These are phyloP conservation scores for Diutina scorzettiae DNA, from an alignment of 1,139 yeast genomes.

Conservation along the genomic window DNA sequence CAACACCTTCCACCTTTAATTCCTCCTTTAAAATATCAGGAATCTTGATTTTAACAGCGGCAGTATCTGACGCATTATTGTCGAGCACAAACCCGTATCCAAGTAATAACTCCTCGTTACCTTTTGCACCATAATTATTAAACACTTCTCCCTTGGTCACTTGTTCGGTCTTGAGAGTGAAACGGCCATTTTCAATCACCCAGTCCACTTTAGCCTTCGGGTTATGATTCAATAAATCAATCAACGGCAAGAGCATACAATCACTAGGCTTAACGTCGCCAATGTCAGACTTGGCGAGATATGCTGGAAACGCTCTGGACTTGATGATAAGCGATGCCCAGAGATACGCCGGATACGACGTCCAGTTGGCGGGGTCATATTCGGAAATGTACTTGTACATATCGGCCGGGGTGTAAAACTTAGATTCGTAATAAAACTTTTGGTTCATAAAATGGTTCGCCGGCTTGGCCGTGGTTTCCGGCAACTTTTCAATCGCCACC, in stretches of 20 bases:
- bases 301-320: conserved; percentile 70
- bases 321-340: conserved; percentile 68
- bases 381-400: conserved; percentile 18
- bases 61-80: conserved; percentile 48
- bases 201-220: conserved; percentile 55
- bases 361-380: conserved; percentile 32
- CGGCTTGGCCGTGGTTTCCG: conserved; percentile 22
- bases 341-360: conserved; percentile 49
- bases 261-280: conserved; percentile 15
- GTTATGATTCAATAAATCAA: conserved; percentile 69
- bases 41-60: conserved; percentile 43
- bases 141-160: conserved; percentile 33
- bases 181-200: conserved; percentile 16
- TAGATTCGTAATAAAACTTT: conserved; percentile 37
- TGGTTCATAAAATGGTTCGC: conserved; percentile 25
- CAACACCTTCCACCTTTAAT: conserved; percentile 27
- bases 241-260: conserved; percentile 64
- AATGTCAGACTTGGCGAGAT: conserved; percentile 20
- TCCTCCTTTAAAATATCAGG: conserved; percentile 24
- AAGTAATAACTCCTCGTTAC: conserved; percentile 61
- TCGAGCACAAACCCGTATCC: conserved; percentile 63
- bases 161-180: conserved; percentile 8
- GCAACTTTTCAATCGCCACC: conserved; percentile 23
- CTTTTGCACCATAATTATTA: conserved; percentile 81
- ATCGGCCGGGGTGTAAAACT: conserved; percentile 31